Conservation (phyloP, 139 green algal genomes). For the Closterium sp. region DNA sequence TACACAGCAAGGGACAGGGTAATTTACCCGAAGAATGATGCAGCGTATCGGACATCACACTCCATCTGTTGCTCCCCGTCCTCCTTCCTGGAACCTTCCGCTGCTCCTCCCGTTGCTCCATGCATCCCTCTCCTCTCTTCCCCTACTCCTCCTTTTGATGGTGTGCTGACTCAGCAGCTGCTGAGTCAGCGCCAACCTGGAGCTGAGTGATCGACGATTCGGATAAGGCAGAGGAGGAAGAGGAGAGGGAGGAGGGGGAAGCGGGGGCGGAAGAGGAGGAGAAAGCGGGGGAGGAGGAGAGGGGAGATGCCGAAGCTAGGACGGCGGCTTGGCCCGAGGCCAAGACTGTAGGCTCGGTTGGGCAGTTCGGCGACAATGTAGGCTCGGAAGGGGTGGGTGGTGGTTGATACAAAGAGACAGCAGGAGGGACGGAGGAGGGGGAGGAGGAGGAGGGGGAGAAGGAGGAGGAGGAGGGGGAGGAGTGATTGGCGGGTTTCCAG, state of each 20-base stretch:
- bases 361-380: not conserved
- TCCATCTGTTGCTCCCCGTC: not conserved
- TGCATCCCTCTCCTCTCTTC: not conserved
- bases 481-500: not conserved
- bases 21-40: conserved; percentile 38
- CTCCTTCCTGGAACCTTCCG: not conserved
- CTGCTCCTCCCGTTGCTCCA: not conserved
- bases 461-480: not conserved
- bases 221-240: not conserved
- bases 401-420: not conserved
- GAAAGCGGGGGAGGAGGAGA: not conserved
- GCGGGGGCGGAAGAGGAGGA: not conserved
- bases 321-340: not conserved
- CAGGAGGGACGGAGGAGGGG: not conserved
- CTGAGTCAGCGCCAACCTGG: not conserved
- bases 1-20: not conserved
- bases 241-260: not conserved
- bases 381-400: not conserved
- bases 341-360: not conserved
- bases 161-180: not conserved
- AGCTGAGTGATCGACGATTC: not conserved
- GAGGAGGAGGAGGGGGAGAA: conserved; percentile 1
- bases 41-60: conserved; percentile 22
- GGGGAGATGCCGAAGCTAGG: not conserved
- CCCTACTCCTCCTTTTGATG: not conserved